Conservation (phyloP, 2,329 filamentous ascomycete species). For the Aspergillus novofumigatus region DNA sequence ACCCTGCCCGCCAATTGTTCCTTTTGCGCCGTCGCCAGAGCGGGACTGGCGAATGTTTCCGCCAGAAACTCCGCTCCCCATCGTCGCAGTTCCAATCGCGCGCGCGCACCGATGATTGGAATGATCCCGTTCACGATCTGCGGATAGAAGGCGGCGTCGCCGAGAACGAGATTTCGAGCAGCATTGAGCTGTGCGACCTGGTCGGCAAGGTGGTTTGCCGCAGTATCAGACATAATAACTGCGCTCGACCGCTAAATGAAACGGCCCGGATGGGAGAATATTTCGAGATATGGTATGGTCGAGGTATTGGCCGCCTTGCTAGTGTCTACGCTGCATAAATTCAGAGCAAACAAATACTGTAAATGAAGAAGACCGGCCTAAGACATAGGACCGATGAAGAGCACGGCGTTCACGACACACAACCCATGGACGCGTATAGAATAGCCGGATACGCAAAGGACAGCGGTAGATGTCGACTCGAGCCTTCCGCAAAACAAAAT, state of each 20-base stretch:
- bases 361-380: not conserved
- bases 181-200: conserved; percentile 85
- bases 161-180: conserved; percentile 83
- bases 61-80: conserved; percentile 96
- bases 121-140: conserved; percentile 89
- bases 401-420: not conserved
- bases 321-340: not conserved
- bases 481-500: not conserved
- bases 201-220: conserved; percentile 59
- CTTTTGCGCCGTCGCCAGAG: conserved; percentile 72
- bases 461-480: not conserved
- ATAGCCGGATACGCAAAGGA: not conserved
- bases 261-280: not conserved
- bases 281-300: not conserved
- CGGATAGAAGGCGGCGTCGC: conserved; percentile 81
- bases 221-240: conserved; percentile 49
- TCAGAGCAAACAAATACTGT: not conserved
- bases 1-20: conserved; percentile 72
- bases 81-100: conserved; percentile 76
- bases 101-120: conserved; percentile 76
- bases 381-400: not conserved
- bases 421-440: not conserved
- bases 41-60: conserved; percentile 92
- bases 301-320: not conserved
- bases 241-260: conserved; percentile 2